A percentile compares a stretch with the other conserved stretches of the same genome.
Evolutionary conservation across 2,329 filamentous ascomycete species (phyloP).

Genomic region (Pseudogymnoascus sp.): DNA sequence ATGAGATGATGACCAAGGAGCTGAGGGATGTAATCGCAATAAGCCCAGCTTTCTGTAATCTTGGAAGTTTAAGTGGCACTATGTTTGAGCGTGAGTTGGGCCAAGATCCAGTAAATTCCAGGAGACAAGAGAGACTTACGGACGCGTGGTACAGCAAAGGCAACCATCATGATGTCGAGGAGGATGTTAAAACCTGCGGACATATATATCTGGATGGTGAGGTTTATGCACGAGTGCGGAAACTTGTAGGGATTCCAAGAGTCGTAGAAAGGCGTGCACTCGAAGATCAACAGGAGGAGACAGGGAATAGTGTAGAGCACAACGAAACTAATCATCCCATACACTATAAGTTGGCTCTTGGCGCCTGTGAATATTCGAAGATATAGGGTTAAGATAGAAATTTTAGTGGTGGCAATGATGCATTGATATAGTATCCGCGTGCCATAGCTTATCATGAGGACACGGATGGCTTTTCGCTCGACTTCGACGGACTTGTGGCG

Average conservation of each 20-base stretch:
- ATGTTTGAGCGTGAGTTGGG: neutral
- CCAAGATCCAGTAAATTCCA: neutral
- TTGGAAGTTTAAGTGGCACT: slow-evolving; percentile 18
- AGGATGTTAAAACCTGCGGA: slow-evolving; percentile 16
- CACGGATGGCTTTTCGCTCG: neutral
- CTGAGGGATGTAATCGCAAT: slow-evolving; percentile 16
- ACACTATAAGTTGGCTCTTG: slow-evolving; percentile 10
- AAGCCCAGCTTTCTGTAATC: slow-evolving; percentile 17
- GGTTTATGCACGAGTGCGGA: slow-evolving; percentile 12
- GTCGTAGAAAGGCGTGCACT: slow-evolving; percentile 16
- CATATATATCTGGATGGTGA: slow-evolving; percentile 11
- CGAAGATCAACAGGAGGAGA: slow-evolving; percentile 16
- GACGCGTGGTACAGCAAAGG: slow-evolving; percentile 19
- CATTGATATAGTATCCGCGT: slow-evolving; percentile 16
- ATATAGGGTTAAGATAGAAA: slow-evolving; percentile 16
- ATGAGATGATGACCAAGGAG: slow-evolving; percentile 16
- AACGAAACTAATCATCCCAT: slow-evolving; percentile 13
- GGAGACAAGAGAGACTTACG: slow-evolving; percentile 11
- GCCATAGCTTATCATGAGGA: slow-evolving; percentile 14
- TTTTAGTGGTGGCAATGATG: slow-evolving; percentile 17
- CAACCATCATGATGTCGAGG: slow-evolving; percentile 17
- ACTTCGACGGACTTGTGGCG: slow-evolving; percentile 8
- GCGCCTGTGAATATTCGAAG: slow-evolving; percentile 16
- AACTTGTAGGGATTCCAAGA: slow-evolving; percentile 14
- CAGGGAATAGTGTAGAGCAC: slow-evolving; percentile 12